Percentiles rank a stretch among this genome's conserved stretches.
These are phyloP conservation scores for Cryptosporidium sp. DNA, from an alignment of 169 alveolate genomes.

Conservation along the genomic window DNA sequence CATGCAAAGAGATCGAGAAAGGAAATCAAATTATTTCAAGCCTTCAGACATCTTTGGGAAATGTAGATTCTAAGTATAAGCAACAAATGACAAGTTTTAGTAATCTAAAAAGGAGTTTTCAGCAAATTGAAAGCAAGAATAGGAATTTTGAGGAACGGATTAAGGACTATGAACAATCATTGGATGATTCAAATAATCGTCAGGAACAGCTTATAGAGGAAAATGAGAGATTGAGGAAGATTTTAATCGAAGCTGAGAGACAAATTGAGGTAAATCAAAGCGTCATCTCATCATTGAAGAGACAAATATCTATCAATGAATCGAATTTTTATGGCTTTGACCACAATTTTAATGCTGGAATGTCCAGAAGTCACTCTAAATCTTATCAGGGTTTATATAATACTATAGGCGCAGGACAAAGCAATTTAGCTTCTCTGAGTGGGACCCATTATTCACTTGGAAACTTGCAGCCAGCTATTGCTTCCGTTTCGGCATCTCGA, in stretches of 20 bases:
- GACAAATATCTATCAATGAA: slow-evolving; percentile 47
- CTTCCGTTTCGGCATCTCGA: slow-evolving; percentile 64
- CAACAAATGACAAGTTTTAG: slow-evolving; percentile 51
- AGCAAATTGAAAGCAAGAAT: slow-evolving; percentile 25
- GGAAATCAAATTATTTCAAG: slow-evolving; percentile 71
- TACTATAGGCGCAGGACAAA: background rate
- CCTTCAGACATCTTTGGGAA: slow-evolving; percentile 50
- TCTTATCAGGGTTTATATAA: background rate
- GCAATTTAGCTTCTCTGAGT: background rate
- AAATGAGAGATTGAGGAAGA: slow-evolving; percentile 65
- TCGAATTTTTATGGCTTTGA: slow-evolving; percentile 6
- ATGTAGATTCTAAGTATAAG: slow-evolving; percentile 56
- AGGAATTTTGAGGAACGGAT: slow-evolving; percentile 27
- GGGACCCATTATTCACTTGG: slow-evolving; percentile 48
- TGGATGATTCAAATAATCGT: slow-evolving; percentile 45
- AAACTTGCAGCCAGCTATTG: slow-evolving; percentile 29
- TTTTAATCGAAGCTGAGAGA: slow-evolving; percentile 56
- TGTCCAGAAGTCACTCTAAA: background rate
- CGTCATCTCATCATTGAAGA: slow-evolving; percentile 38
- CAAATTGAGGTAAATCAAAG: slow-evolving; percentile 71
- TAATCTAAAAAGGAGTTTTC: slow-evolving; percentile 53
- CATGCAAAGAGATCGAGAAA: slow-evolving; percentile 66
- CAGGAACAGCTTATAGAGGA: slow-evolving; percentile 59
- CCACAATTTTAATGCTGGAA: background rate
- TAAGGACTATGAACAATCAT: slow-evolving; percentile 40